phyloP scores from a whole-genome alignment of 1,284 basidiomycete genomes.

The Malassezia sympodialis region DNA sequence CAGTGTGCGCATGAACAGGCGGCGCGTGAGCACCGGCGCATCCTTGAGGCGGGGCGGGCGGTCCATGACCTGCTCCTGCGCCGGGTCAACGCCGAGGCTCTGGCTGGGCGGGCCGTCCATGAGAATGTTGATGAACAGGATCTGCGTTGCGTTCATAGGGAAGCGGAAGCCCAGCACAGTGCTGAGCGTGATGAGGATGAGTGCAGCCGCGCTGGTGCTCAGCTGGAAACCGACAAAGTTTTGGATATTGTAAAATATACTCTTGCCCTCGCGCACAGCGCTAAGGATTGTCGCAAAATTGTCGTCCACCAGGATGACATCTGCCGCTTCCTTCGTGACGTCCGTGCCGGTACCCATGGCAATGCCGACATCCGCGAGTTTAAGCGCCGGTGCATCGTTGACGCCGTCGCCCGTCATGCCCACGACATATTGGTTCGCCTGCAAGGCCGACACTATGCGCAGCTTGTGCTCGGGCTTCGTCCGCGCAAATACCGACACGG shows the following conservation, averaged over 20 bases:
- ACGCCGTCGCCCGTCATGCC: constrained; percentile 98
- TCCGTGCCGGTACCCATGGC: constrained; percentile 97
- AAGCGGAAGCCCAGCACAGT: constrained; percentile 79
- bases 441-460: constrained; percentile 87
- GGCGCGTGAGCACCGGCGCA: constrained; percentile 68
- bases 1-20: constrained; percentile 66
- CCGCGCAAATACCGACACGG: constrained; percentile 77
- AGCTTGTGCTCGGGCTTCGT: constrained; percentile 95
- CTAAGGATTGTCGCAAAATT: constrained; percentile 89
- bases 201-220: constrained; percentile 84
- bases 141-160: constrained; percentile 96
- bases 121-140: constrained; percentile 94
- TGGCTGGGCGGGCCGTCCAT: constrained; percentile 99
- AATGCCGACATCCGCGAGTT: constrained; percentile 95
- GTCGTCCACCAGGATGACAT: constrained; percentile 93
- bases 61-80: constrained; percentile 71
- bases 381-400: constrained; percentile 90
- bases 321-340: constrained; percentile 94
- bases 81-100: constrained; percentile 89
- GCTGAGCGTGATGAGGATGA: constrained; percentile 85
- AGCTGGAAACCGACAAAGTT: constrained; percentile 96
- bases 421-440: constrained; percentile 74
- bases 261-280: constrained; percentile 90
- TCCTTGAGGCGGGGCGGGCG: constrained; percentile 78
- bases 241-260: constrained; percentile 96